These are phyloP conservation scores for Ophiocordyceps robertsii DNA, from an alignment of 2,329 filamentous ascomycete species.

Conservation along the genomic window DNA sequence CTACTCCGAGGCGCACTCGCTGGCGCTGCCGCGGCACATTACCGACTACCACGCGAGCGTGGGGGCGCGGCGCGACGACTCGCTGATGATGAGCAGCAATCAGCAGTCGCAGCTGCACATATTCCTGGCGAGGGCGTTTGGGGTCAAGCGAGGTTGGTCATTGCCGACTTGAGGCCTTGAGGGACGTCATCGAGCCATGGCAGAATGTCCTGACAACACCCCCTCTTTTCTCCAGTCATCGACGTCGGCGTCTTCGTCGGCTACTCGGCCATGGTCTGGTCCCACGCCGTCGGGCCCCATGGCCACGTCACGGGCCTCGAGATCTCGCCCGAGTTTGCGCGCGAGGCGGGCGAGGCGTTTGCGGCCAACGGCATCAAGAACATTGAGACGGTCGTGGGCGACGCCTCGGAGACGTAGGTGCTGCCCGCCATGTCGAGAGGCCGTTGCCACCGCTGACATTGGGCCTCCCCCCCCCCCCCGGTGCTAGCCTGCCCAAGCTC, in stretches of 20 bases:
- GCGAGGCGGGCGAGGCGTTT: conserved; percentile 24
- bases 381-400: conserved; percentile 30
- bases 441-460: too few relatives aligned
- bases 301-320: conserved; percentile 33
- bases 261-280: conserved; percentile 34
- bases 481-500: conserved; percentile 18
- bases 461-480: too few relatives aligned
- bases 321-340: conserved; percentile 28
- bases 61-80: conserved; percentile 11
- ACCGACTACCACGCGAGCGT: conserved; percentile 24
- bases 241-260: conserved; percentile 36
- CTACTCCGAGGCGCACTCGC: conserved; percentile 29
- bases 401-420: conserved; percentile 31
- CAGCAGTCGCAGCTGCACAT: conserved; percentile 27
- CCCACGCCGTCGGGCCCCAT: conserved; percentile 28
- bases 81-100: conserved; percentile 25
- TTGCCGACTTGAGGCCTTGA: not conserved
- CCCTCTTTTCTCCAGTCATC: conserved; percentile 19
- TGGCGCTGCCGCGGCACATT: conserved; percentile 26
- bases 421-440: too few relatives aligned
- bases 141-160: conserved; percentile 24
- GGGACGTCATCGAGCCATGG: too few relatives aligned
- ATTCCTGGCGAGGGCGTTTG: conserved; percentile 25
- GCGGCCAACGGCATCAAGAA: conserved; percentile 26
- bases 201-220: not conserved